These are phyloP conservation scores for Orychophragmus violaceus DNA, from an alignment of 345 rosid genomes.

Conservation along the genomic window DNA sequence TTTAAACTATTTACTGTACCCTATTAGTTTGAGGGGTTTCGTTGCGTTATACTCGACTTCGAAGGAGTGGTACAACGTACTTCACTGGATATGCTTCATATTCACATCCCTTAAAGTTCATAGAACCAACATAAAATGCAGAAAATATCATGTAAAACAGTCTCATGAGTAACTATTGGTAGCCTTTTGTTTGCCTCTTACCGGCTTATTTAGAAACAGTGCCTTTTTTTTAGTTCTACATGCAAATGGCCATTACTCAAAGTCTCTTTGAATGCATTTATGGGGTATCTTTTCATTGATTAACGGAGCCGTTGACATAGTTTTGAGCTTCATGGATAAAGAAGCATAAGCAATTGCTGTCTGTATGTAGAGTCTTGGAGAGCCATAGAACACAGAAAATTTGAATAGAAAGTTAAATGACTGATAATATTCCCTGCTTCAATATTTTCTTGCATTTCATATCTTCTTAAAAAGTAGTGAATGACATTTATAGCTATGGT, in stretches of 20 bases:
- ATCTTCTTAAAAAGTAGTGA: background rate
- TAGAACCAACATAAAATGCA: background rate
- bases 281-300: background rate
- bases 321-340: slow-evolving; percentile 11
- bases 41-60: background rate
- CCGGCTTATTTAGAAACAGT: background rate
- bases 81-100: background rate
- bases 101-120: background rate
- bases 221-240: background rate
- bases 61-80: background rate
- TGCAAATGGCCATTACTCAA: slow-evolving; percentile 5
- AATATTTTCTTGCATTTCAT: background rate
- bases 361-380: background rate
- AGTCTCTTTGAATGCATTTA: background rate
- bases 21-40: slow-evolving; percentile 13
- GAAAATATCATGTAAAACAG: background rate
- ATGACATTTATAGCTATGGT: slow-evolving; percentile 19
- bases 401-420: slow-evolving; percentile 2
- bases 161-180: slow-evolving; percentile 2
- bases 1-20: background rate
- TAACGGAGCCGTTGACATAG: slow-evolving; percentile 4
- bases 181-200: slow-evolving; percentile 1
- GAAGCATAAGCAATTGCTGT: slow-evolving; percentile 1
- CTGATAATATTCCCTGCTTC: background rate
- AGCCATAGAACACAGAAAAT: background rate